These are phyloP conservation scores for Cordyceps tenuipes DNA, from an alignment of 2,329 filamentous ascomycete species.

Conservation along the genomic window DNA sequence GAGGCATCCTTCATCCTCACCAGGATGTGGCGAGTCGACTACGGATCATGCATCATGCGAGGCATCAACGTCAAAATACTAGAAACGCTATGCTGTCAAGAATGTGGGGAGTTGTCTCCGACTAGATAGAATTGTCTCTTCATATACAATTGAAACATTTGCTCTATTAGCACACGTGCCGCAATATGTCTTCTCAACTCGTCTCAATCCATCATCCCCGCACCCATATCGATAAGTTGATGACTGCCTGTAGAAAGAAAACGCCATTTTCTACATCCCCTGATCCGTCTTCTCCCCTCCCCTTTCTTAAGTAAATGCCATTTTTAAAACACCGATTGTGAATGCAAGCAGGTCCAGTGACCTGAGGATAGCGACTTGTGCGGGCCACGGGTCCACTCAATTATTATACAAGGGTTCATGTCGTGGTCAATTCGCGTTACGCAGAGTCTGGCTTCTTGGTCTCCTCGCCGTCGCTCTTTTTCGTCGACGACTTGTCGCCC, in stretches of 20 bases:
- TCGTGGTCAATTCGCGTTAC: background rate
- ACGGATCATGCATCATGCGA: background rate
- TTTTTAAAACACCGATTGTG: constrained; percentile 10
- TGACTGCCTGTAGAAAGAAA: background rate
- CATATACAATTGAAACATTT: constrained; percentile 8
- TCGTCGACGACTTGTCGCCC: constrained; percentile 1
- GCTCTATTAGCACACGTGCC: constrained; percentile 7
- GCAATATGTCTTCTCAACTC: background rate
- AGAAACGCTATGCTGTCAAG: background rate
- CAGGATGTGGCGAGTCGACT: background rate
- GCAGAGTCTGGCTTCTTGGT: constrained; percentile 16
- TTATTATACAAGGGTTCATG: constrained; percentile 5
- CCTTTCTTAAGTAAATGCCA: background rate
- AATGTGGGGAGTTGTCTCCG: constrained; percentile 6
- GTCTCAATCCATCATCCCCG: background rate
- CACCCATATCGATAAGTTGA: background rate
- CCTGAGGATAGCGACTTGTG: background rate
- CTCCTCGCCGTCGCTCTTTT: constrained; percentile 18
- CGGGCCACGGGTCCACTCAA: background rate
- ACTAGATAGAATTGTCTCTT: constrained; percentile 3
- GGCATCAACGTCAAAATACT: background rate
- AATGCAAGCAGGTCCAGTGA: constrained; percentile 4
- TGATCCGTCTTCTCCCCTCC: background rate
- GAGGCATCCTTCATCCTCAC: background rate
- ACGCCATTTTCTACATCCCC: constrained; percentile 2